Conservation (phyloP, 495 filamentous ascomycete species). For the Lasiosphaeris hirsuta region DNA sequence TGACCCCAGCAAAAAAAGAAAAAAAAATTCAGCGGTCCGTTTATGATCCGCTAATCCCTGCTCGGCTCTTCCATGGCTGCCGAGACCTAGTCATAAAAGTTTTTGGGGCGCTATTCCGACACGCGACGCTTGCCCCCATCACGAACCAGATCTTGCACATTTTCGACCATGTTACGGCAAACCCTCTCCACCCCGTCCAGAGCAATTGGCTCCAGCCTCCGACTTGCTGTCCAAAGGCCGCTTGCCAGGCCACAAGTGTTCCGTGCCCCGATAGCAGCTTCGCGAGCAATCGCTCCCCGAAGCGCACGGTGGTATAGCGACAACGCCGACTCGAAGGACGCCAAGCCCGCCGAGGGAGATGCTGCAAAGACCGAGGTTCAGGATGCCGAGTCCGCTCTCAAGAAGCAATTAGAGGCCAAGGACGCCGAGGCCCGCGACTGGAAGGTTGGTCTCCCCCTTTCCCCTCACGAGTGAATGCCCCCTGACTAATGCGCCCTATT, state of each 20-base stretch:
- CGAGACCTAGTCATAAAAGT: too few relatives aligned
- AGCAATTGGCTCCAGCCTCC: slow-evolving; percentile 31
- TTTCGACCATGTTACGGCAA: slow-evolving; percentile 43
- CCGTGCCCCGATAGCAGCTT: slow-evolving; percentile 24
- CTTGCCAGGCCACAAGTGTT: slow-evolving; percentile 30
- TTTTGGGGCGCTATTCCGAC: too few relatives aligned
- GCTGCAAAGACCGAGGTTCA: slow-evolving; percentile 21
- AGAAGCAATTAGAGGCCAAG: slow-evolving; percentile 77
- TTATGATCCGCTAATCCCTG: too few relatives aligned
- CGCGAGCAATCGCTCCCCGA: slow-evolving; percentile 24
- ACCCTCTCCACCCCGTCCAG: slow-evolving; percentile 37
- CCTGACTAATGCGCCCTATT: slow-evolving; percentile 3
- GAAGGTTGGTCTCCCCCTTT: slow-evolving; percentile 59
- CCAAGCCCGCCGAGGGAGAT: slow-evolving; percentile 27
- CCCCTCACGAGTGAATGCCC: neutral
- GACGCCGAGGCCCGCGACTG: slow-evolving; percentile 77
- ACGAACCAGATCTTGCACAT: neutral
- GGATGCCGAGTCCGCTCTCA: slow-evolving; percentile 38
- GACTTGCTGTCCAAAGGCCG: slow-evolving; percentile 26
- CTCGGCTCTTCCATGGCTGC: too few relatives aligned
- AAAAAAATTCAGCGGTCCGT: too few relatives aligned
- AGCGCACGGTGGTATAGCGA: slow-evolving; percentile 47
- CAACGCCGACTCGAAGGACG: slow-evolving; percentile 39
- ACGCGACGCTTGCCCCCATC: too few relatives aligned
- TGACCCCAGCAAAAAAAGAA: too few relatives aligned